Evolutionary conservation across 495 filamentous ascomycete species (phyloP), one percentile per base, ranked within the genome.

Genomic region (Pseudotulostoma volvatum): DNA sequence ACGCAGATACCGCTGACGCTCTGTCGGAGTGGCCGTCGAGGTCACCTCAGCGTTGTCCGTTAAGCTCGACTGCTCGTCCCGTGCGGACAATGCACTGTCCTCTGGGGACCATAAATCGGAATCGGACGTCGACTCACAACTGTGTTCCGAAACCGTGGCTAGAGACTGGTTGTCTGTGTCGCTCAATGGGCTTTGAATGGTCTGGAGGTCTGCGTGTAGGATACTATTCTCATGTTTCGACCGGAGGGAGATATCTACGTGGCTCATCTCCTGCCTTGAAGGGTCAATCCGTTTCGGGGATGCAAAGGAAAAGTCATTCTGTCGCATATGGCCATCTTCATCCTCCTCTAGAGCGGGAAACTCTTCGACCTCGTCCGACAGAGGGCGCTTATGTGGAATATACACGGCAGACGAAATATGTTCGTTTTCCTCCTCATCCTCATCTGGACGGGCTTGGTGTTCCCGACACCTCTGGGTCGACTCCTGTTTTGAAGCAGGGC

Each of bases 401-500:
- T 96, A 97, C 37, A 93, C 66, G 8, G 88, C 88, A 31, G 88
- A 95, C 7, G 82, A 87, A 34, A 97, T 95, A 55, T 93, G 84
- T 51, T 96, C 90, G 53, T 86, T 75, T 16, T 82, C 81, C 31
- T 84, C 86, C 38, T 90, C 84, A 18, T 93, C 84, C 23, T 81
- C 81, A 38, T 81, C 81, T 28, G 5, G 23, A 5, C 5, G 18
- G 25, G 14, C 5, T 28, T 28, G 23, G 11, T 28, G 23, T 5
- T 28, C 23, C 23, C 11, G 4, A 17, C 28, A 25, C 19, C 31
- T 16, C 36, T 39, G 11, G 30, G 34, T 19, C 11, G 33, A 31
- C 9, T 18, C 21, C 3, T 42, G 46, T 64, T 28, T 23, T 33
- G 34, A 15, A 11, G 11, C 28, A 32, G 31, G 1, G 42, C 11